Evolutionary conservation across 2,329 filamentous ascomycete species (phyloP).

Genomic region (Penicillium olsonii): DNA sequence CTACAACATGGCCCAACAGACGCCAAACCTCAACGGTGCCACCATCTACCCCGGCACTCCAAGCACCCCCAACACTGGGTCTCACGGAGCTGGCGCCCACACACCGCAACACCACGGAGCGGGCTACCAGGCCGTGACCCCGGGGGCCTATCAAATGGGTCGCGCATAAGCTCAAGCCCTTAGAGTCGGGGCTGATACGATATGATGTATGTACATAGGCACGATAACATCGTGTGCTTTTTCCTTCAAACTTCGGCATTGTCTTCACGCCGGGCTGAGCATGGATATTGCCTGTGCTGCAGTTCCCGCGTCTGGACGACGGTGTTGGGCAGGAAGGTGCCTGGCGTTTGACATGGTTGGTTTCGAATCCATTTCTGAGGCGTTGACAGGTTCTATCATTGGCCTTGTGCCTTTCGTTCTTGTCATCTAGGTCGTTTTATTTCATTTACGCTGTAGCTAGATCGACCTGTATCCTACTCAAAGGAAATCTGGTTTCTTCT

Average conservation of each 20-base stretch:
- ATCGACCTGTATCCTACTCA: conserved; percentile 7
- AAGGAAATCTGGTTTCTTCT: conserved; percentile 6
- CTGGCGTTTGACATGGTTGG: conserved; percentile 31
- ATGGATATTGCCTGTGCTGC: conserved; percentile 20
- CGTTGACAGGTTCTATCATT: conserved; percentile 14
- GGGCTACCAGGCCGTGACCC: conserved; percentile 69
- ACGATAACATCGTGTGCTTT: conserved; percentile 30
- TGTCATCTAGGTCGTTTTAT: conserved; percentile 12
- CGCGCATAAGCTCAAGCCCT: conserved; percentile 28
- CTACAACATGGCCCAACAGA: conserved; percentile 51
- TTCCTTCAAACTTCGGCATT: conserved; percentile 27
- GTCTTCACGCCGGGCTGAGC: conserved; percentile 27
- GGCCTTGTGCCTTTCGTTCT: conserved; percentile 13
- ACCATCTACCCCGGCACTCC: conserved; percentile 58
- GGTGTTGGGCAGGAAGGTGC: conserved; percentile 33
- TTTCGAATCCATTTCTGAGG: conserved; percentile 29
- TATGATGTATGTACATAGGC: conserved; percentile 42
- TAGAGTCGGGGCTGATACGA: conserved; percentile 27
- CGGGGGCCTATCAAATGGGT: conserved; percentile 66
- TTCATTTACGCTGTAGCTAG: conserved; percentile 7
- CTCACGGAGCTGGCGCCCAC: conserved; percentile 51
- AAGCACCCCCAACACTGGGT: conserved; percentile 67
- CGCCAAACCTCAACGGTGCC: conserved; percentile 57
- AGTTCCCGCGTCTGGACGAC: conserved; percentile 26
- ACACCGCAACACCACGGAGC: conserved; percentile 53